Evolutionary conservation across 306 rosid genomes (phyloP), one percentile per base, ranked within the genome.

Genomic region (Glycine tomentella): DNA sequence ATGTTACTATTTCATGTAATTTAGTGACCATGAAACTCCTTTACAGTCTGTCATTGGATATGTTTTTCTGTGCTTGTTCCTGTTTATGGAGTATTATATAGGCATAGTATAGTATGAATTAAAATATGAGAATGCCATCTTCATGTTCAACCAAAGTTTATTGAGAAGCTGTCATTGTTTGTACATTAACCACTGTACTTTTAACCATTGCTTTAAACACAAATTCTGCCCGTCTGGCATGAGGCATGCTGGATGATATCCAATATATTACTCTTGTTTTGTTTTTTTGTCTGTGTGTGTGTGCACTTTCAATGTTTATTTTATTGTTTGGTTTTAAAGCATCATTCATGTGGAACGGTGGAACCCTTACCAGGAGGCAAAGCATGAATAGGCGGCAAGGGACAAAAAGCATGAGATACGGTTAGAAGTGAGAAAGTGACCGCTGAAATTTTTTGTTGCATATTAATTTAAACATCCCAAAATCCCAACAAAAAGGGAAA

Each of bases 311-410:
- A 5, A 70, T 70, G 38, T 33, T 38, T 82, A 80, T 90, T 87
- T 67, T 86, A 90, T 84, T 84, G 67, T 78, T 85, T 82, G 59
- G 67, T 79, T 81, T 76, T 68, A 80, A 81, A 80, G 83, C 89
- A 82, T 74, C 72, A 72, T 88, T 88, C 78, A 80, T 65, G 78
- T 85, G 90, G 96, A 88, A 87, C 89, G 61, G 78, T 85, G 90
- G 96, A 88, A 87, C 89, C 95, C 92, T 86, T 56, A 56, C 34
- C 73, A 89, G 91, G 92, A 86, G 93, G 91, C 94, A 91, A 87
- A 86, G 90, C 97, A 90, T 91, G 94, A 91, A 89, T 86, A 89
- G 88, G 91, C 89, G 91, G 97, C 88, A 62, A 84, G 87, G 88
- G 95, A 91, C 97, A 87, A 91, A 90, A 91, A 86, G 91, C 92